A percentile compares a stretch with the other conserved stretches of the same genome.
These are phyloP conservation scores for Leptomonas pyrrhocoris DNA, from an alignment of 208 protist genomes.

Conservation along the genomic window DNA sequence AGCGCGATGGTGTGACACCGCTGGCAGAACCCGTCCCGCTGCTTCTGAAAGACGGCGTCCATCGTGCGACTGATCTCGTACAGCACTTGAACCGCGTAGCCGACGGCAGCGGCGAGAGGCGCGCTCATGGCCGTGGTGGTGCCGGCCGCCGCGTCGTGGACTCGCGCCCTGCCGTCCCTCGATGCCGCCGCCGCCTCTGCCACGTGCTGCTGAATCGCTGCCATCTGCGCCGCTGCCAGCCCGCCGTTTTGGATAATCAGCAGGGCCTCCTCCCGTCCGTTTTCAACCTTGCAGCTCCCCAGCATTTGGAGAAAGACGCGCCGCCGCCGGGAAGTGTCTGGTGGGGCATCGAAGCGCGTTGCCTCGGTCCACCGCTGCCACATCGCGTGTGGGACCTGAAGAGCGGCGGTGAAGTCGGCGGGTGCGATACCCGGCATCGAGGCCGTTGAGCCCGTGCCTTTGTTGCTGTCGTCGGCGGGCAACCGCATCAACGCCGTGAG, in stretches of 20 bases:
- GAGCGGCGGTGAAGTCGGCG: conserved; percentile 12
- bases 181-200: background rate
- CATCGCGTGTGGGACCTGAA: conserved; percentile 16
- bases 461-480: background rate
- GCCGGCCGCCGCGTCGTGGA: background rate
- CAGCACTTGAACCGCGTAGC: conserved; percentile 30
- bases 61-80: conserved; percentile 36
- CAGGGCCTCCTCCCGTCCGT: conserved; percentile 19
- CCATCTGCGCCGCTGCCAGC: conserved; percentile 19
- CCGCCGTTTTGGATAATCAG: conserved; percentile 15
- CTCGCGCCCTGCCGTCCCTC: background rate
- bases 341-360: conserved; percentile 25
- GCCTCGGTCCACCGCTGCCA: conserved; percentile 26
- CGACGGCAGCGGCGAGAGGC: conserved; percentile 15
- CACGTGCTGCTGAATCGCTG: conserved; percentile 13
- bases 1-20: conserved; percentile 36
- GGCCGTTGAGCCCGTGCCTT: background rate
- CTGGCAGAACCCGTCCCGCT: conserved; percentile 34
- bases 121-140: background rate
- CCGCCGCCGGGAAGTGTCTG: conserved; percentile 22
- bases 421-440: conserved; percentile 6
- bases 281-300: conserved; percentile 14
- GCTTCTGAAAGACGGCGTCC: conserved; percentile 25
- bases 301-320: conserved; percentile 22
- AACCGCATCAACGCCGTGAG: conserved; percentile 13